These are phyloP conservation scores for Psilocybe mexicana DNA, from an alignment of 1,284 basidiomycete species.

Conservation along the genomic window DNA sequence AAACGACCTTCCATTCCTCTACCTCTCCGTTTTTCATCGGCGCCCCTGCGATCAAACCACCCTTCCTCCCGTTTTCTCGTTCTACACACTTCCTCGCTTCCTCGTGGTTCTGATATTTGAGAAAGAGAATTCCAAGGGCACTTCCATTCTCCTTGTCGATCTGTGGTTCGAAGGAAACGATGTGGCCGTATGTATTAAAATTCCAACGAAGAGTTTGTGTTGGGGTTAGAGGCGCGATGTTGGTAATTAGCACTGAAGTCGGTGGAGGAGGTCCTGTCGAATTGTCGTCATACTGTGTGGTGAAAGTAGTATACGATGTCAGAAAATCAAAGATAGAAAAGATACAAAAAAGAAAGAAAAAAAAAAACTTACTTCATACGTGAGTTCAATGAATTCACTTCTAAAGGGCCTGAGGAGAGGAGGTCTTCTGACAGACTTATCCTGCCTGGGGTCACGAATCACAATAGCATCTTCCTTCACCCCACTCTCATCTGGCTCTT, in stretches of 20 bases:
- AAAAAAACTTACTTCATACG: slow-evolving; percentile 60
- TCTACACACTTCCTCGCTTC: slow-evolving; percentile 66
- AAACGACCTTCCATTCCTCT: slow-evolving; percentile 57
- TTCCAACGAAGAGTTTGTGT: slow-evolving; percentile 67
- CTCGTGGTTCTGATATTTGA: slow-evolving; percentile 65
- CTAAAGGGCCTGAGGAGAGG: slow-evolving; percentile 36
- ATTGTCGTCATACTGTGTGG: slow-evolving; percentile 70
- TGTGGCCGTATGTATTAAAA: slow-evolving; percentile 68
- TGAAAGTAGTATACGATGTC: slow-evolving; percentile 5
- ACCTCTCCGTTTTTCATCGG: slow-evolving; percentile 32
- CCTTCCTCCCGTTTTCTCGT: slow-evolving; percentile 56
- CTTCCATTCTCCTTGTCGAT: slow-evolving; percentile 81
- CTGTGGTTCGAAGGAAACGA: slow-evolving; percentile 78
- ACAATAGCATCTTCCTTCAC: slow-evolving; percentile 38
- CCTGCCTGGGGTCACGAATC: slow-evolving; percentile 59
- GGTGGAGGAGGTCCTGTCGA: slow-evolving; percentile 79
- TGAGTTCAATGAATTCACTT: slow-evolving; percentile 47
- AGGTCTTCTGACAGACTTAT: slow-evolving; percentile 37
- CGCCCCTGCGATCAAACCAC: slow-evolving; percentile 20
- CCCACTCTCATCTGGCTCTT: slow-evolving; percentile 31
- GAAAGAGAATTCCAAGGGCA: slow-evolving; percentile 80
- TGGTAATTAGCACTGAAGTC: slow-evolving; percentile 72
- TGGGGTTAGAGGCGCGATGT: slow-evolving; percentile 73
- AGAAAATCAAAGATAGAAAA: slow-evolving; percentile 10
- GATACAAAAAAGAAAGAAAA: not conserved